Base-by-base conservation (phyloP, 805 yeast genomes). In the Nakazawaea siamensis region DNA sequence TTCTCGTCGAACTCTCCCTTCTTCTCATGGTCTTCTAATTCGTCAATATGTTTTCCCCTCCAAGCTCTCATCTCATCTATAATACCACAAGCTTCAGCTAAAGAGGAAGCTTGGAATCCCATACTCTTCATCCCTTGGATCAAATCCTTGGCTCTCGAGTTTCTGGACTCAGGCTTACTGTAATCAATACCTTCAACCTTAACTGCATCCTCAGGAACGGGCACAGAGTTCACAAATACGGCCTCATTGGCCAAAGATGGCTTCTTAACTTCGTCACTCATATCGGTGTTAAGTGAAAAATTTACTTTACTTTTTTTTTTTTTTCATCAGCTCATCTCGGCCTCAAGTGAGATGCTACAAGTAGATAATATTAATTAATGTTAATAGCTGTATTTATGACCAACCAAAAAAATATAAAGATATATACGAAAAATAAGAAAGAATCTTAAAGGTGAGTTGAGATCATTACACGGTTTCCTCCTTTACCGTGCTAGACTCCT, bases 91-190 rank as follows among this genome's bases (percentile, higher is more conserved):
- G 96, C 97, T 46, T 76, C 68, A 21, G 87, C 79, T 31, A 92
- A 69, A 5, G 90, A 70, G 6, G 88, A 74, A 8, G 94, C 98
- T 64, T 92, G 99, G 66, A 90, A 92, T 6, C 99, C 99, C 97
- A 94, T 92, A 25, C 76, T 77, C 48, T 67, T 77, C 98, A 94
- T 92, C 21, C 90, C 74, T 23, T 64, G 66, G 43, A 92, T 71
- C 45, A 92, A 65, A 49, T 84, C 88, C 11, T 69, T 66, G 27
- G 97, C 98, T 29, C 69, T 65, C 72, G 84, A 76, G 58, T 88
- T 76, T 47, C 71, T 72, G 37, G 90, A 82, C 34, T 71, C 73
- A 27, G 82, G 80, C 47, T 76, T 70, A 30, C 90, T 78, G 61
- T 90, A 92, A 59, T 92, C 97, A 33, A 92, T 76, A 38, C 98